A percentile compares a stretch with the other conserved stretches of the same genome.
Conservation (phyloP, 23 red algal species). For the Porphyridium purpureum region DNA sequence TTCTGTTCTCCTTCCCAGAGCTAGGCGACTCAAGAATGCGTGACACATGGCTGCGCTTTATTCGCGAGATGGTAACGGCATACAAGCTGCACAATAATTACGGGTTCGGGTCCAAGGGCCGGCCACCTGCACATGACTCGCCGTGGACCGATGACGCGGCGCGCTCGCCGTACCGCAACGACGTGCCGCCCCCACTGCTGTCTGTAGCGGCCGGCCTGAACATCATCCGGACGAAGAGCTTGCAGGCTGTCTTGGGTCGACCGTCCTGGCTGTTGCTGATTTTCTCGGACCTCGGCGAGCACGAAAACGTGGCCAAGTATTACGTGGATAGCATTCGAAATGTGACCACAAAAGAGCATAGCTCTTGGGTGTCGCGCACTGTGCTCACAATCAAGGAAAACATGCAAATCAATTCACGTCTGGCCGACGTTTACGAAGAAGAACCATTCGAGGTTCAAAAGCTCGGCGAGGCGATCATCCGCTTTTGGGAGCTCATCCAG, state of each 20-base stretch:
- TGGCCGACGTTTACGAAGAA: conserved; percentile 34
- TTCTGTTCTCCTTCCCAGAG: conserved; percentile 42
- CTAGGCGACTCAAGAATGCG: conserved; percentile 33
- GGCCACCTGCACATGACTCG: conserved; percentile 18
- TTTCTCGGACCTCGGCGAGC: conserved; percentile 6
- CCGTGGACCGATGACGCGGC: no score
- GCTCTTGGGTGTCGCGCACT: conserved; percentile 49
- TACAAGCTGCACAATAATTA: conserved; percentile 37
- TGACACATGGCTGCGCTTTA: conserved; percentile 27
- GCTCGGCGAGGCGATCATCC: conserved; percentile 38
- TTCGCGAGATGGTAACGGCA: conserved; percentile 39
- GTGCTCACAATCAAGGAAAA: conserved; percentile 46
- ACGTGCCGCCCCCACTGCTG: conserved; percentile 42
- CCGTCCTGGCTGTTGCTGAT: conserved; percentile 21
- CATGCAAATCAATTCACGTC: conserved; percentile 41
- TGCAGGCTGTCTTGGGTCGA: conserved; percentile 18
- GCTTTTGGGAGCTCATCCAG: conserved; percentile 46
- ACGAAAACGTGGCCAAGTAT: conserved; percentile 3
- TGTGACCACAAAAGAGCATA: conserved; percentile 14
- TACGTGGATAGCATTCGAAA: conserved; percentile 48
- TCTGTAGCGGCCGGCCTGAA: conserved; percentile 54
- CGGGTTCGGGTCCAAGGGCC: conserved; percentile 32
- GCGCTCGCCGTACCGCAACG: conserved; percentile 33
- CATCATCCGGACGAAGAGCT: conserved; percentile 31
- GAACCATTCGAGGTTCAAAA: conserved; percentile 43